Evolutionary conservation across 139 green algal genomes (phyloP), one percentile per base, ranked within the genome.

Genomic region (Haematococcus lacustris): DNA sequence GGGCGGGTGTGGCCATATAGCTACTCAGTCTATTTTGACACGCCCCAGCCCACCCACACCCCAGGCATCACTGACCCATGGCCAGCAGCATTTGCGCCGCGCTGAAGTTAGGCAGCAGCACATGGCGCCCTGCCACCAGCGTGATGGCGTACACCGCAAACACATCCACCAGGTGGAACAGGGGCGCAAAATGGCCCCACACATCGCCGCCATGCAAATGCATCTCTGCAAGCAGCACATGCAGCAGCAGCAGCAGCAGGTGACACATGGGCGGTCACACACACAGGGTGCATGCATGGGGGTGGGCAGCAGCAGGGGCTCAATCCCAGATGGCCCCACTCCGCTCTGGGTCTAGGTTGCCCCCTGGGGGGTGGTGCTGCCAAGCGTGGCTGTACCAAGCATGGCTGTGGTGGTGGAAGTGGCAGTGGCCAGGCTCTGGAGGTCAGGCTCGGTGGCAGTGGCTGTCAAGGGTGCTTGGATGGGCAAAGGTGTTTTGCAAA

Each of bases 121-220:
- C 88, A 78, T 97, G 91, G 43, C 90, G 79, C 4, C 89, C 92
- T 0, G 91, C 91, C 69, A 94, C 79, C 51, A 91, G 73, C 0
- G 89, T 95, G 66, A 97, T 86, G 38, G 88, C 83, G 72, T 95
- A 97, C 7, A 95, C 79, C 2, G 91, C 92, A 85, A 97, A 97
- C 25, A 89, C 91, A 68, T 97, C 92, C 51, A 97, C 92, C 70
- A 97, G 87, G 78, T 97, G 92, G 80, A 97, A 97, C 77, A 97
- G 91, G 6, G 92, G 92, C 17, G 92, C 92, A 71, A 93, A 86
- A 77, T 96, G 92, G 51, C 82, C 81, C 92, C 92, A 96, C 47
- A 94, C 78, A 69, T 97, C 92, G 38, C 79, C 66, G 26, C 70
- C 43, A 73, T 86, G 86, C 21, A 97, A 72, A 1, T 71, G 68